Evolutionary conservation across 495 filamentous ascomycete genomes (phyloP), one percentile per base, ranked within the genome.

Genomic region (Cenococcum geophilum): DNA sequence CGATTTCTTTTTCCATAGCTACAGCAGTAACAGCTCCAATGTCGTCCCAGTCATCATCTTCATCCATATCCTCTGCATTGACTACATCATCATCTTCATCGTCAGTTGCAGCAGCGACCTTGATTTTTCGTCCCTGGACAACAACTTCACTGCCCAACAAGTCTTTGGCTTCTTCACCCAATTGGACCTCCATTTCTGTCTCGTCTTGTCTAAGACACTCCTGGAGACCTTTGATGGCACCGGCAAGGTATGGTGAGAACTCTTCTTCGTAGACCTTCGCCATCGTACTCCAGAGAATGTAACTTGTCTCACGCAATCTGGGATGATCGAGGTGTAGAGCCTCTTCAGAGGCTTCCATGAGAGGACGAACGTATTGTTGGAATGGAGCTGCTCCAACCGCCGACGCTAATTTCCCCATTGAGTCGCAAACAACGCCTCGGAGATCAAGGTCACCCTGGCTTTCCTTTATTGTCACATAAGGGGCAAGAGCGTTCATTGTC

Each of bases 1-100:
- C 93, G 60, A 97, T 95, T 76, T 98, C 93, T 75, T 98, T 97
- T 78, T 98, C 93, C 60, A 96, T 79, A 22, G 92, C 91, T 54
- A 97, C 82, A 43, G 89, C 88, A 25, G 89, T 92, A 35, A 93
- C 86, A 60, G 86, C 86, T 62, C 79, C 82, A 43, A 89, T 79
- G 61, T 95, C 91, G 72, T 92, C 88, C 86, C 87, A 91, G 45
- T 86, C 88, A 54, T 90, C 88, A 22, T 91, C 88, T 40, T 74
- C 74, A 55, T 86, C 85, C 20, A 78, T 80, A 50, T 63, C 59
- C 36, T 71, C 68, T 51, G 72, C 58, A 8, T 63, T 59, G 21
- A 70, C 65, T 43, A 36, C 58, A 51, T 74, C 70, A n/a, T 65
- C 71, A 16, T 70, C 68, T 16, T 66, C 70, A 34, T 75, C 73